These are phyloP conservation scores for Vitis labrusca DNA, from an alignment of 164 flowering plant species.

Conservation along the genomic window DNA sequence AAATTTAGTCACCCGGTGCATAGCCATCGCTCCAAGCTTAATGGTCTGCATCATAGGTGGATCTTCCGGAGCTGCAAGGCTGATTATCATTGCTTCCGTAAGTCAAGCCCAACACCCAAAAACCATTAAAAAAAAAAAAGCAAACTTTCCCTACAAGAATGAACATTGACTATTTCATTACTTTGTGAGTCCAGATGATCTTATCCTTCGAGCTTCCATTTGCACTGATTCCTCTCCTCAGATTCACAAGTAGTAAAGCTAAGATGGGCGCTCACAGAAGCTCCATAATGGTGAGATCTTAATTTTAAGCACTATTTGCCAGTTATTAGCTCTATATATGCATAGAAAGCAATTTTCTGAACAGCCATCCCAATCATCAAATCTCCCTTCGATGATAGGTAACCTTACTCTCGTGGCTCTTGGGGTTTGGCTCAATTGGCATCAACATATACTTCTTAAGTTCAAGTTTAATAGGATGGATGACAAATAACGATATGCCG, in stretches of 20 bases:
- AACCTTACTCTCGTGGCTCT: not conserved
- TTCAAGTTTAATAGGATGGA: constrained; percentile 5
- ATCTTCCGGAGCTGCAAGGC: constrained; percentile 3
- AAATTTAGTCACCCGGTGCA: not conserved
- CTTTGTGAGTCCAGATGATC: constrained; percentile 8
- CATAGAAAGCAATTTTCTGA: not conserved
- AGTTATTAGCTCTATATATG: not conserved
- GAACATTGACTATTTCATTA: not conserved
- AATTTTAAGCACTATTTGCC: not conserved
- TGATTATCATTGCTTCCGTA: constrained; percentile 6
- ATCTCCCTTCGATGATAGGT: not conserved
- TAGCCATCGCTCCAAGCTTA: constrained; percentile 5
- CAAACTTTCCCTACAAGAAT: no score
- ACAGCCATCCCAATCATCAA: not conserved
- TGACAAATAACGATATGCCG: not conserved
- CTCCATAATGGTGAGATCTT: not conserved
- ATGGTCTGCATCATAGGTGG: constrained; percentile 5
- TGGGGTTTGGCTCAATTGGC: not conserved
- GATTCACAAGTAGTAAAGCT: constrained; percentile 10
- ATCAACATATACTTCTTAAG: not conserved
- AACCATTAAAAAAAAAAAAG: no score
- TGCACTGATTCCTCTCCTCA: constrained; percentile 15
- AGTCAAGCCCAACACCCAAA: no score
- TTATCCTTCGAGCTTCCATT: constrained; percentile 15
- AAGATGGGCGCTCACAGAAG: constrained; percentile 8